Conservation (phyloP, 2,329 filamentous ascomycete species). For the Blastomyces emzantsi region DNA sequence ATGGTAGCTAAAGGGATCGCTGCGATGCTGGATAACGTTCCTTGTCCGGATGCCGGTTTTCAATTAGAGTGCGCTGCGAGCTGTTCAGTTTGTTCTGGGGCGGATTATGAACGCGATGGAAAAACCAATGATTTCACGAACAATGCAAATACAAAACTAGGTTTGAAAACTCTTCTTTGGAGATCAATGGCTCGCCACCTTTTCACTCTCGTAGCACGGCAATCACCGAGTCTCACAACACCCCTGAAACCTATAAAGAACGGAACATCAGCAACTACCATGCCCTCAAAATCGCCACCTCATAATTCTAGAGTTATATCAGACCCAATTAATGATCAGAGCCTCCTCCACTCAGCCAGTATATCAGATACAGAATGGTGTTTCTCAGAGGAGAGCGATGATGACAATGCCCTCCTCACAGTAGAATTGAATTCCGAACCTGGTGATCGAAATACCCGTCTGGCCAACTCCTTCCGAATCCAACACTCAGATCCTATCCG, state of each 20-base stretch:
- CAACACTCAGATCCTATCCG: not conserved
- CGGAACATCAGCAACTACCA: not conserved
- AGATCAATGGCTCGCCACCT: constrained; percentile 24
- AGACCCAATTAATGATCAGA: not conserved
- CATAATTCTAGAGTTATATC: not conserved
- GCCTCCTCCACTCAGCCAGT: not conserved
- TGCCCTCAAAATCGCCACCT: not conserved
- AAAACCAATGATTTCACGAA: not conserved
- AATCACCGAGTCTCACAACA: constrained; percentile 4
- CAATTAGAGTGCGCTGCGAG: constrained; percentile 14
- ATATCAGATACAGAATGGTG: constrained; percentile 7
- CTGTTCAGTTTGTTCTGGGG: constrained; percentile 7
- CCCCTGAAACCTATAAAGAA: not conserved
- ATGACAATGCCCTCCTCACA: not conserved
- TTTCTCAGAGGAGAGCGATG: constrained; percentile 2
- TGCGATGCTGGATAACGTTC: constrained; percentile 22
- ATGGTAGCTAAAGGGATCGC: constrained; percentile 29
- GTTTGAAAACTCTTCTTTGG: constrained; percentile 28
- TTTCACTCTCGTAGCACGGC: constrained; percentile 14
- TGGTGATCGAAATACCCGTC: not conserved
- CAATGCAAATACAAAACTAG: constrained; percentile 14
- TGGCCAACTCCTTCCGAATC: not conserved
- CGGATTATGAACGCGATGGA: not conserved
- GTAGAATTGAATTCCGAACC: not conserved
- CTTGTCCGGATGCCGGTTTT: constrained; percentile 13